phyloP scores from a whole-genome alignment of 192 early-diverging fungal species.

The Lunasporangiospora selenospora region DNA sequence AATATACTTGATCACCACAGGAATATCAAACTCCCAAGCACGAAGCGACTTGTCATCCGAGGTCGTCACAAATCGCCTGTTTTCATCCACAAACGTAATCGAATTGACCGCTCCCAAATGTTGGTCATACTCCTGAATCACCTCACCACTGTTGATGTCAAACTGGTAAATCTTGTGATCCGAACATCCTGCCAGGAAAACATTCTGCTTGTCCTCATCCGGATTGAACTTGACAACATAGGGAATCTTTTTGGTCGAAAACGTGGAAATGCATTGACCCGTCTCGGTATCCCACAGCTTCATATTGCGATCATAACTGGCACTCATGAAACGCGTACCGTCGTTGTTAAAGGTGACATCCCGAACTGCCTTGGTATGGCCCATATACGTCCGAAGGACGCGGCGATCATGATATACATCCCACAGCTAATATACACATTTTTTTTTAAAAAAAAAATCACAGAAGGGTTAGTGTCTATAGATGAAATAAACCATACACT shows the following conservation, averaged over 20 bases:
- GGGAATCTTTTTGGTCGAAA: constrained; percentile 81
- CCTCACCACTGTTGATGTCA: constrained; percentile 81
- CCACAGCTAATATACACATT: constrained; percentile 69
- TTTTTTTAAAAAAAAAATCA: background rate
- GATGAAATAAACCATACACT: background rate
- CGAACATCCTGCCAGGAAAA: constrained; percentile 91
- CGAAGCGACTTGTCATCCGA: constrained; percentile 97
- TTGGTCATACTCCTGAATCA: constrained; percentile 96
- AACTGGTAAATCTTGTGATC: constrained; percentile 95
- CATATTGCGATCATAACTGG: constrained; percentile 89
- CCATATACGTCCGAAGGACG: constrained; percentile 85
- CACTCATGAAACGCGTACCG: constrained; percentile 84
- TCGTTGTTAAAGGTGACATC: constrained; percentile 92
- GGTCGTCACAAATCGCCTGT: constrained; percentile 93
- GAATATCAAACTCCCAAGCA: constrained; percentile 98
- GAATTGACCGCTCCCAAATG: constrained; percentile 97
- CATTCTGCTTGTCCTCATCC: constrained; percentile 81
- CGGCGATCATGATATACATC: constrained; percentile 93
- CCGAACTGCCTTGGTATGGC: constrained; percentile 92
- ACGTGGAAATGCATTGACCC: constrained; percentile 79
- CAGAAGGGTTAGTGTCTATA: no score
- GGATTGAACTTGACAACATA: constrained; percentile 94
- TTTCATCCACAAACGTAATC: constrained; percentile 96
- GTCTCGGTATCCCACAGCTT: constrained; percentile 99
- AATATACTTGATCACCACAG: constrained; percentile 97